phyloP scores from a whole-genome alignment of 257 asterid genomes.

The Nemophila menziesii region DNA sequence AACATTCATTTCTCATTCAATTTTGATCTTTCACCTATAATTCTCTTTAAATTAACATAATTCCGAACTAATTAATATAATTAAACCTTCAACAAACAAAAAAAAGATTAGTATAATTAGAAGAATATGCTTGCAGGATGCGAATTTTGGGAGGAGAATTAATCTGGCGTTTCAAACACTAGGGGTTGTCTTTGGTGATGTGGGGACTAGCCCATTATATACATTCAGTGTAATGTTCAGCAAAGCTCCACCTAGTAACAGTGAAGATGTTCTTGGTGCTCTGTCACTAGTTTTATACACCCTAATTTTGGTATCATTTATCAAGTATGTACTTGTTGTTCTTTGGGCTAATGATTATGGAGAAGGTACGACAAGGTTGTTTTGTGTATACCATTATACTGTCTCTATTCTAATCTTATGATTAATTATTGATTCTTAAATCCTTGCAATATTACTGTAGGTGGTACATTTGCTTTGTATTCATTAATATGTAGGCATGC shows the following conservation, averaged over 20 bases:
- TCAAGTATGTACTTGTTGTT: conserved; percentile 84
- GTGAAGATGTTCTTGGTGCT: conserved; percentile 92
- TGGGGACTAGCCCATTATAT: conserved; percentile 95
- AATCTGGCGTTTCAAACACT: conserved; percentile 76
- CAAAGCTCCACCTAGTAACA: conserved; percentile 80
- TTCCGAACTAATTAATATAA: too few species aligned
- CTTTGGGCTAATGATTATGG: conserved; percentile 99
- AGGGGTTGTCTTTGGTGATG: conserved; percentile 94
- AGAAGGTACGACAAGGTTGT: conserved; percentile 52
- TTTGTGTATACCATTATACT: conserved; percentile 5
- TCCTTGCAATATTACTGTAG: conserved; percentile 40
- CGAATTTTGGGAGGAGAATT: conserved; percentile 60
- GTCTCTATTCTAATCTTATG: conserved; percentile 10
- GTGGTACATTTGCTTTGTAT: conserved; percentile 98
- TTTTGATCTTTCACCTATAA: too few species aligned
- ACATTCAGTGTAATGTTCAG: conserved; percentile 99
- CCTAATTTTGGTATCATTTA: conserved; percentile 67
- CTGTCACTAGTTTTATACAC: conserved; percentile 83
- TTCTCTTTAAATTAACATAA: too few species aligned
- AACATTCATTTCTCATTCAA: conserved; percentile 1
- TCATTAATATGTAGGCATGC: conserved; percentile 98
- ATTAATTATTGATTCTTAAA: conserved; percentile 15
- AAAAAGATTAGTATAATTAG: conserved; percentile 25
- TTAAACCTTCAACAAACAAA: too few species aligned
- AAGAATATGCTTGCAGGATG: conserved; percentile 50